phyloP scores from a whole-genome alignment of 345 rosid genomes.

The Brassica nigra region DNA sequence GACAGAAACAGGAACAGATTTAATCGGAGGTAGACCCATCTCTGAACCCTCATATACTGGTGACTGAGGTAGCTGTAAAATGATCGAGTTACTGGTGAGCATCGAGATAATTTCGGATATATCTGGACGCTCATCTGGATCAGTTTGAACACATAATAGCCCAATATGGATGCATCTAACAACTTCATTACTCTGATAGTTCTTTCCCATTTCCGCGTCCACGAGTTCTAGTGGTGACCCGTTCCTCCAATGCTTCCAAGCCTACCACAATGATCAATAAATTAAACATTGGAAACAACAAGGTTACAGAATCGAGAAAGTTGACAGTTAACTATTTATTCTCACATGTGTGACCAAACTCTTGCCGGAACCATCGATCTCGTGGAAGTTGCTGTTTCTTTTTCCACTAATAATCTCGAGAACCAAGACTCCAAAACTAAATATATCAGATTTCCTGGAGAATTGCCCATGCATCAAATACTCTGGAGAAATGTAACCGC shows the following conservation, averaged over 20 bases:
- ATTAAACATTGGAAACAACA: neutral
- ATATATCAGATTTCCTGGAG: constrained; percentile 43
- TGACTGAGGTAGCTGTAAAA: constrained; percentile 34
- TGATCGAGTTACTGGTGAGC: constrained; percentile 41
- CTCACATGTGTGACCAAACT: constrained; percentile 44
- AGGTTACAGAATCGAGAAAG: neutral
- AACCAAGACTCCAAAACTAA: constrained; percentile 36
- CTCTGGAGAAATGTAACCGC: constrained; percentile 51
- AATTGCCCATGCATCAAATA: constrained; percentile 43
- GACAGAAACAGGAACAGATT: neutral
- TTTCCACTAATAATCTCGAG: constrained; percentile 39
- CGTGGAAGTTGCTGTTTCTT: constrained; percentile 31
- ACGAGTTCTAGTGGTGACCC: constrained; percentile 45
- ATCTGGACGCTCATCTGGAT: constrained; percentile 44
- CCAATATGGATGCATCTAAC: constrained; percentile 54
- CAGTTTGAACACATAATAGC: constrained; percentile 53
- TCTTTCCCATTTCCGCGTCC: constrained; percentile 35
- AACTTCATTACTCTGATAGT: constrained; percentile 42
- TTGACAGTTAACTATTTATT: neutral
- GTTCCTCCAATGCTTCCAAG: constrained; percentile 52
- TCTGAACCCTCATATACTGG: constrained; percentile 26
- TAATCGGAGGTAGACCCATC: constrained; percentile 6
- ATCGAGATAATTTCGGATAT: constrained; percentile 32
- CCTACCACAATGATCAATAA: constrained; percentile 26
- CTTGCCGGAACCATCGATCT: constrained; percentile 3